Percentiles rank a stretch among this genome's conserved stretches.
These are phyloP conservation scores for Curvularia spicifera DNA, from an alignment of 2,329 filamentous ascomycete genomes.

Conservation along the genomic window DNA sequence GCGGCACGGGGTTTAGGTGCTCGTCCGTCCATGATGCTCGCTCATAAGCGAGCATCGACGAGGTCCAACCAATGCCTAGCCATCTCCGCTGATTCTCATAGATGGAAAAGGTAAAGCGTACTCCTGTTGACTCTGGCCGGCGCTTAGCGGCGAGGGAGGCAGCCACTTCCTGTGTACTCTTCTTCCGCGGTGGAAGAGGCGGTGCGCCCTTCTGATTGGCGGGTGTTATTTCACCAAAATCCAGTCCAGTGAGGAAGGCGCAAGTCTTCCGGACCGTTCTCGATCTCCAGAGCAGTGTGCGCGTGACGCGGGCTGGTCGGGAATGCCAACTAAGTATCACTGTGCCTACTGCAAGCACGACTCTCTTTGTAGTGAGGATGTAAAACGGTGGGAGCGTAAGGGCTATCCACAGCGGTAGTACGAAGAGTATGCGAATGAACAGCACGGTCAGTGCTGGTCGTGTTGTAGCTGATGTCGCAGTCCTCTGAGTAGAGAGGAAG, in stretches of 20 bases:
- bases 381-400: slow-evolving; percentile 82
- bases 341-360: slow-evolving; percentile 86
- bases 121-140: slow-evolving; percentile 68
- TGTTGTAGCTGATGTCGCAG: slow-evolving; percentile 88
- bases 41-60: slow-evolving; percentile 88
- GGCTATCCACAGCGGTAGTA: slow-evolving; percentile 86
- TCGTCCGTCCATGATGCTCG: slow-evolving; percentile 94
- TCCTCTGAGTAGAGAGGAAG: slow-evolving; percentile 88
- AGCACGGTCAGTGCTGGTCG: slow-evolving; percentile 86
- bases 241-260: slow-evolving; percentile 78
- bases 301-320: slow-evolving; percentile 79
- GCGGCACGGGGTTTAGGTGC: slow-evolving; percentile 79
- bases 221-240: slow-evolving; percentile 63
- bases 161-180: slow-evolving; percentile 56
- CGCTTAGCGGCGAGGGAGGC: slow-evolving; percentile 53
- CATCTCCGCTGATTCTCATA: slow-evolving; percentile 97
- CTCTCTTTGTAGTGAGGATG: slow-evolving; percentile 84
- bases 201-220: slow-evolving; percentile 42
- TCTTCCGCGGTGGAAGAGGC: slow-evolving; percentile 52
- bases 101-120: slow-evolving; percentile 94
- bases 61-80: slow-evolving; percentile 95
- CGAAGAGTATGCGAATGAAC: slow-evolving; percentile 84
- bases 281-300: slow-evolving; percentile 90
- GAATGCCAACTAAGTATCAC: slow-evolving; percentile 91
- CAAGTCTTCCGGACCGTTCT: slow-evolving; percentile 72